phyloP scores from a whole-genome alignment of 192 early-diverging fungal genomes.

The Endogone sp. region DNA sequence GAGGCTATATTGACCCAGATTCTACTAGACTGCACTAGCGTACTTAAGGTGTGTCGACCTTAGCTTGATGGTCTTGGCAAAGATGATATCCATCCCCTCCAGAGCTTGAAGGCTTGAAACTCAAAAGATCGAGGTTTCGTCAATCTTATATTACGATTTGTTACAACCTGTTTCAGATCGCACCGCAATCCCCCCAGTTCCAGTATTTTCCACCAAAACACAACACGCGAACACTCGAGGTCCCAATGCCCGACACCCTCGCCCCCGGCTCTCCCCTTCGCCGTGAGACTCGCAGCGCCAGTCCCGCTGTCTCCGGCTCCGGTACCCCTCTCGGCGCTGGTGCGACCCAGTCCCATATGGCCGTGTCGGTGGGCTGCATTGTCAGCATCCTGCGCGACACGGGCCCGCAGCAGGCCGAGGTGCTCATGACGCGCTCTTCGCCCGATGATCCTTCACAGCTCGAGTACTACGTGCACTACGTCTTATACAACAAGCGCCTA shows the following conservation, averaged over 20 bases:
- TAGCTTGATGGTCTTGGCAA: too few relatives aligned
- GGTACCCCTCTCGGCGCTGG: background rate
- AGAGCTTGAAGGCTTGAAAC: too few relatives aligned
- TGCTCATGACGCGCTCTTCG: conserved; percentile 70
- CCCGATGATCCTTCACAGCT: conserved; percentile 38
- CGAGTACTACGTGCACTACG: conserved; percentile 95
- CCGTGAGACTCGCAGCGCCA: background rate
- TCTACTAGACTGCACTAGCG: too few relatives aligned
- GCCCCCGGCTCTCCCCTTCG: background rate
- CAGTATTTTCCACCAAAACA: too few relatives aligned
- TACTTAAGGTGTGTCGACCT: too few relatives aligned
- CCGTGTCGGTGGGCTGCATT: background rate
- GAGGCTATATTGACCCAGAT: too few relatives aligned
- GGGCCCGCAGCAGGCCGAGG: conserved; percentile 80
- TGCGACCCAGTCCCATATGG: background rate
- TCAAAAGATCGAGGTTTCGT: too few relatives aligned
- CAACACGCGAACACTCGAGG: too few relatives aligned
- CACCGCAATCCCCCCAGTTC: too few relatives aligned
- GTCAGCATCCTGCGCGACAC: conserved; percentile 7
- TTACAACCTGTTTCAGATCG: too few relatives aligned
- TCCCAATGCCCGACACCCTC: background rate
- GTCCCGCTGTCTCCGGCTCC: background rate
- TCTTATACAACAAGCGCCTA: conserved; percentile 96
- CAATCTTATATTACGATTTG: too few relatives aligned
- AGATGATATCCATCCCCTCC: too few relatives aligned